Percentiles rank a stretch among this genome's conserved stretches.
phyloP scores from a whole-genome alignment of 1,139 yeast genomes.

The Debaryomyces udenii region DNA sequence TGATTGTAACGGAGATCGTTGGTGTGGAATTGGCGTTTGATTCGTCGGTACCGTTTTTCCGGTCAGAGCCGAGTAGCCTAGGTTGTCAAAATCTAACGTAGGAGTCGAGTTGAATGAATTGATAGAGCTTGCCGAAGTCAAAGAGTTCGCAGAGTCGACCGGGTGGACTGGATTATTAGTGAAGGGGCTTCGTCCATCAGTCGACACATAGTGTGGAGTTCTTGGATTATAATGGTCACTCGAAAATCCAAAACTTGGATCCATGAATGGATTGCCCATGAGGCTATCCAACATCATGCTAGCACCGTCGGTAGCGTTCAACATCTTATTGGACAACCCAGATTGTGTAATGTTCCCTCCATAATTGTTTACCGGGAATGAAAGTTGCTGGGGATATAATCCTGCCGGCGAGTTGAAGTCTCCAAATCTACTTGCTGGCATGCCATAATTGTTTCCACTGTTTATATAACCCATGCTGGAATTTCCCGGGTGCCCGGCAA shows the following conservation, averaged over 20 bases:
- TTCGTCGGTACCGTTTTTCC: neutral
- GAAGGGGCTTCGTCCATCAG: neutral
- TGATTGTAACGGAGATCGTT: constrained; percentile 3
- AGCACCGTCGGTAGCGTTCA: neutral
- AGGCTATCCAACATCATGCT: too few relatives aligned
- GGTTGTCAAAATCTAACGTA: neutral
- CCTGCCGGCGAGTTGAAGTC: neutral
- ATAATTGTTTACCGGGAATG: neutral
- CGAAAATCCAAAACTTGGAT: too few relatives aligned
- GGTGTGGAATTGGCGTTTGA: constrained; percentile 4
- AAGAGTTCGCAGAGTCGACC: neutral
- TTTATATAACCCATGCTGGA: neutral
- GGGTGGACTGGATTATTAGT: neutral
- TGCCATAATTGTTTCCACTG: neutral
- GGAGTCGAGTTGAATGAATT: neutral
- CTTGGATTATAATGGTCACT: too few relatives aligned
- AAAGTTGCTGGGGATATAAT: too few relatives aligned
- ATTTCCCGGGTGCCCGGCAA: neutral
- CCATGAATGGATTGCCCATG: too few relatives aligned
- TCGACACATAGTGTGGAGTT: too few relatives aligned
- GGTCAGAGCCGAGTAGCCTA: neutral
- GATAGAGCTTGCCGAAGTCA: neutral
- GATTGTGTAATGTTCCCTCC: too few relatives aligned
- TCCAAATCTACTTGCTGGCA: neutral
- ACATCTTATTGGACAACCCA: neutral